phyloP scores from a whole-genome alignment of 768 basidiomycete species.

The Panaeolus cyanescens region DNA sequence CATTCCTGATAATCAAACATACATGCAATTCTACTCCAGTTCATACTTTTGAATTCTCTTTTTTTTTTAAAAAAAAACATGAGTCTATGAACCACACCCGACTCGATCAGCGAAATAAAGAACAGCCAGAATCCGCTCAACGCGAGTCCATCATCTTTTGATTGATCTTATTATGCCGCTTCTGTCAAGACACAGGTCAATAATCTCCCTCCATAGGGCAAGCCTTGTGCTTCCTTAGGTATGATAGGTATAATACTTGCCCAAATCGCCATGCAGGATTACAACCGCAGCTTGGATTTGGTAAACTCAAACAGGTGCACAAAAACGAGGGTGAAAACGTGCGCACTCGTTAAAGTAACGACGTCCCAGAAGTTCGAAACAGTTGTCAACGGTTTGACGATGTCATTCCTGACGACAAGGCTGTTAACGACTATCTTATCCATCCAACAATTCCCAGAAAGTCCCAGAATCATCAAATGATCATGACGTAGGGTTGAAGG shows the following conservation, averaged over 20 bases:
- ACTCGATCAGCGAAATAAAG: not conserved
- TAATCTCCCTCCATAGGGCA: no score
- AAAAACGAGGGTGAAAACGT: not conserved
- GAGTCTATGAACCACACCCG: no score
- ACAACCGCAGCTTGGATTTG: no score
- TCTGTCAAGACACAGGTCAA: not conserved
- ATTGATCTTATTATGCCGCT: conserved; percentile 1
- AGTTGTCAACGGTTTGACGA: no score
- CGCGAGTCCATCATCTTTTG: not conserved
- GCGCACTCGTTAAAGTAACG: not conserved
- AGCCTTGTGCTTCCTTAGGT: not conserved
- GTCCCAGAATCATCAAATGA: conserved; percentile 1
- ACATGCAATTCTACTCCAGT: not conserved
- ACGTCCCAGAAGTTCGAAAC: not conserved
- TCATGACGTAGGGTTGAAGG: not conserved
- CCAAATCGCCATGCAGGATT: not conserved
- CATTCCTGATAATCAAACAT: not conserved
- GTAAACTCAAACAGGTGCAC: not conserved
- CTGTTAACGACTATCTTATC: not conserved
- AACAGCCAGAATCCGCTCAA: not conserved
- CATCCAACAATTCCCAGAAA: not conserved
- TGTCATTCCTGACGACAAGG: not conserved
- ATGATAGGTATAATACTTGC: not conserved
- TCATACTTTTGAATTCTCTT: no score
- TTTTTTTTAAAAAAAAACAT: no score